Conservation (phyloP, 306 rosid genomes). For the Dryas alaskensis region DNA sequence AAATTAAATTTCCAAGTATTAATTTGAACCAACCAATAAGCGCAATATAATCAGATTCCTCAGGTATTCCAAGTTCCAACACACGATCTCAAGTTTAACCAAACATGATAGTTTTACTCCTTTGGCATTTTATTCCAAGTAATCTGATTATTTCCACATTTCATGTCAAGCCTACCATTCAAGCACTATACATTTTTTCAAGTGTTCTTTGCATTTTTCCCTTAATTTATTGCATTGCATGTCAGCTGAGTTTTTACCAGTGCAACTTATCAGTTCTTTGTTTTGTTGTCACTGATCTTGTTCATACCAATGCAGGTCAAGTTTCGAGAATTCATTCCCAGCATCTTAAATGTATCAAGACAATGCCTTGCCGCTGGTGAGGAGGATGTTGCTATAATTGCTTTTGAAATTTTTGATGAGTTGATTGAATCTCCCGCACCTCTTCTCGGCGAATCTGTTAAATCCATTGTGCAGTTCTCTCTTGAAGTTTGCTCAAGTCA, state of each 20-base stretch:
- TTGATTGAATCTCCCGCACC: slow-evolving; percentile 99
- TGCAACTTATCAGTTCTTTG: neutral
- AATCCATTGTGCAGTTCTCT: slow-evolving; percentile 92
- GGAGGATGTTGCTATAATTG: slow-evolving; percentile 92
- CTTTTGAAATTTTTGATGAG: slow-evolving; percentile 97
- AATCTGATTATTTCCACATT: neutral
- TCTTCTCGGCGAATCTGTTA: slow-evolving; percentile 95
- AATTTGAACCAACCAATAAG: slow-evolving; percentile 1
- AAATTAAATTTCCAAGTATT: neutral
- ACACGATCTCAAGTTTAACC: neutral
- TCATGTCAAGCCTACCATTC: neutral
- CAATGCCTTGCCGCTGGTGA: slow-evolving; percentile 97
- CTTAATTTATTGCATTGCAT: neutral
- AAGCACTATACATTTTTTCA: neutral
- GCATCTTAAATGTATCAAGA: slow-evolving; percentile 89
- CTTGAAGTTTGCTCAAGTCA: slow-evolving; percentile 98
- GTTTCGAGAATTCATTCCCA: slow-evolving; percentile 94
- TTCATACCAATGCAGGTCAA: slow-evolving; percentile 50
- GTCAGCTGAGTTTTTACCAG: neutral
- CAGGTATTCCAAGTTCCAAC: neutral
- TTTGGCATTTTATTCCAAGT: slow-evolving; percentile 1
- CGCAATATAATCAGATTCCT: neutral
- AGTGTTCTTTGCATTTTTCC: neutral
- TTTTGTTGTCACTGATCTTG: neutral
- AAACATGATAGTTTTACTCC: neutral